These are phyloP conservation scores for Fusarium denticulatum DNA, from an alignment of 2,329 filamentous ascomycete genomes.

Conservation along the genomic window DNA sequence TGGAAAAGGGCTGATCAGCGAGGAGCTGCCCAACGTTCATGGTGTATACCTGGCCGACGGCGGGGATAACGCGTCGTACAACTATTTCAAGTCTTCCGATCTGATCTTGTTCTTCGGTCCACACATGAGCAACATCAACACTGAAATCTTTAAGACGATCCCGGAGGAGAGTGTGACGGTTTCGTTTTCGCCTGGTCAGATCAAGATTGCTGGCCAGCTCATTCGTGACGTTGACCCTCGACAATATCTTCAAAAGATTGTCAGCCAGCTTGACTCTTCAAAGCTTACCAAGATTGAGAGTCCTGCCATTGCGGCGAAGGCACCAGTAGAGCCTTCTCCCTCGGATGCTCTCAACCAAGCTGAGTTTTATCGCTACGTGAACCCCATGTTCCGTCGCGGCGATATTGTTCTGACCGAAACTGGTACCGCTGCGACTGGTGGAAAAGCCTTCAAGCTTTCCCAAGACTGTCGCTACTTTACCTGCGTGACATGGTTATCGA, in stretches of 20 bases:
- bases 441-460: not conserved
- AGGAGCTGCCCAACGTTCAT: constrained; percentile 10
- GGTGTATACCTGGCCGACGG: not conserved
- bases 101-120: constrained; percentile 11
- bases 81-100: constrained; percentile 9
- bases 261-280: not conserved
- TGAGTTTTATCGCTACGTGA: constrained; percentile 5
- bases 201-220: not conserved
- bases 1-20: constrained; percentile 1
- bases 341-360: not conserved
- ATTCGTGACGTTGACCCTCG: not conserved
- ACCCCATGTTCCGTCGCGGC: not conserved
- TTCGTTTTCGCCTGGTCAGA: not conserved
- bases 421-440: constrained; percentile 15
- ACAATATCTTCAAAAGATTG: not conserved
- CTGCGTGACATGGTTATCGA: constrained; percentile 15
- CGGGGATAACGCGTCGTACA: not conserved
- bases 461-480: not conserved
- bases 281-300: not conserved
- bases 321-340: not conserved
- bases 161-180: not conserved
- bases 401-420: constrained; percentile 10
- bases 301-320: not conserved
- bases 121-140: constrained; percentile 17
- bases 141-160: not conserved